Evolutionary conservation across 305 asterid species (phyloP), one percentile per base, ranked within the genome.

Genomic region (Solanum hybrid): DNA sequence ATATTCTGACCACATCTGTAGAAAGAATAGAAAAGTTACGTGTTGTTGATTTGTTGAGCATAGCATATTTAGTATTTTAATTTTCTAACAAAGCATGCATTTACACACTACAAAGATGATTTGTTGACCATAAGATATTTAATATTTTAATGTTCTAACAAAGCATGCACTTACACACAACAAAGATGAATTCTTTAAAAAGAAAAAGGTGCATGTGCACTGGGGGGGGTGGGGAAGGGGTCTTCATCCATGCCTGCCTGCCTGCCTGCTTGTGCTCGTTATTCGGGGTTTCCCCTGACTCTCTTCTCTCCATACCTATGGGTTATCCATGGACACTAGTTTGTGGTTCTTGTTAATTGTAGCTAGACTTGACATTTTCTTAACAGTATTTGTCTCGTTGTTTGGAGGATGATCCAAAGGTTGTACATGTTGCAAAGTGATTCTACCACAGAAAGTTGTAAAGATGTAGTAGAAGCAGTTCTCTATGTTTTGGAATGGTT

Each of bases 321-420:
- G 88, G 88, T 6, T 57, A 11, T 84, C 88, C 88, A 57, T 85
- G 76, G 88, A 84, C 73, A 82, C 65, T 51, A 51, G 76, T 83
- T 83, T 83, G 73, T 10, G 45, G 31, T 85, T 61, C 41, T 85
- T 57, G 78, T 85, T 31, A 85, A 12, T 85, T 85, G 78, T 61
- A 85, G 88, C 78, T 85, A 57, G 32, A 85, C 45, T 12, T 85
- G 41, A 13, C 39, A 85, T 12, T 57, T 31, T 85, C 78, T 32
- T 57, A 84, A 61, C 22, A 11, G n/a, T 57, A 57, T 57, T 61
- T 61, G 24, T 32, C 33, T 33, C 5, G 7, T 12, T 61, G 76
- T 84, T 84, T 84, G 22, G 76, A 84, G 20, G 76, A 51, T 10
- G 41, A 31, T 84, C 78, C 24, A 85, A 85, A 61, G 14, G 78